Base-by-base conservation (phyloP, 257 asterid species). In the Henckelia pumila region DNA sequence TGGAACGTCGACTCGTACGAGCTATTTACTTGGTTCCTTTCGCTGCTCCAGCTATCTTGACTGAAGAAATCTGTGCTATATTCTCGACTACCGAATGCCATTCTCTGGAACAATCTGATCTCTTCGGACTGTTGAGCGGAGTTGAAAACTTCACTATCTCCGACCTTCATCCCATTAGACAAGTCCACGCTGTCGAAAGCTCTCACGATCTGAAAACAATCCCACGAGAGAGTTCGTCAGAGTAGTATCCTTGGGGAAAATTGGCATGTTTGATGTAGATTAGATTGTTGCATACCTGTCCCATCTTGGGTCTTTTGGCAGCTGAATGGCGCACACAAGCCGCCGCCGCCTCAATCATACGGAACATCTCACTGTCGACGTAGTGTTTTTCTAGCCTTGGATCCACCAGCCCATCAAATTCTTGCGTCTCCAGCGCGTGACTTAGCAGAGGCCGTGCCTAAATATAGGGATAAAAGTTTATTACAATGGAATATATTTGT, bases 291-390 rank as follows among this genome's bases (percentile, higher is more conserved):
- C 55, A 16, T 73, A 91, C 99, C 89, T 91, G 97, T 65, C 96
- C 92, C 97, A 94, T 94, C 50, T 77, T 83, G 58, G 99, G 99
- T 73, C 99, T 85, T 70, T 87, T 91, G 11, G 86, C 61, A 2
- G 97, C 73, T 37, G 96, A 94, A 85, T 91, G 96, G 30, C 97
- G 92, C 62, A 91, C 91, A 56, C 99, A 94, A 74, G 95, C 95
- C 64, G 99, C 89, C 26, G 99, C 99, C 35, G 91, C 96, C 79
- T 91, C 93, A 19, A 90, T 83, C 79, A 88, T 56, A 21, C 76
- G 80, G 70, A 91, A 81, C 87, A 90, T 84, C 76, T 91, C 97
- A 24, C 73, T 73, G 14, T 59, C 80, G 10, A 79, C 84, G 25
- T 80, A 91, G 64, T 85, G 84, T 26, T 77, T 82, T 55, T 81